These are phyloP conservation scores for Setaria viridis DNA, from an alignment of 202 grass and related monocot genomes.

Conservation along the genomic window DNA sequence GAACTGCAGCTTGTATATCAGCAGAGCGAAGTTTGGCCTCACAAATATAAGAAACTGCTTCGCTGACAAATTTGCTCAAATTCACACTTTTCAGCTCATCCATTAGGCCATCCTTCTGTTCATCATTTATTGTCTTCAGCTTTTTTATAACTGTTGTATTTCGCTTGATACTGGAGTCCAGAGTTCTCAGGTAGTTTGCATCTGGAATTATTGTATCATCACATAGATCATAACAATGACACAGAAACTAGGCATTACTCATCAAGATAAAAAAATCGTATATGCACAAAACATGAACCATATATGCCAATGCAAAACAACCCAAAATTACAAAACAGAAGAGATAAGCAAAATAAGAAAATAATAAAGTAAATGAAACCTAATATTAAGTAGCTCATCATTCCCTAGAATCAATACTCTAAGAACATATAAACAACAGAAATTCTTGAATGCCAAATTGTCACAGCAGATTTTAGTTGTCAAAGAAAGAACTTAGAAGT, in stretches of 20 bases:
- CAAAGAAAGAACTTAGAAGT: conserved; percentile 15
- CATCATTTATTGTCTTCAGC: conserved; percentile 92
- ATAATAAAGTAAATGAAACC: conserved; percentile 12
- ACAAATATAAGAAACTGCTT: conserved; percentile 96
- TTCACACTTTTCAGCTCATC: conserved; percentile 97
- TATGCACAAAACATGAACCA: conserved; percentile 36
- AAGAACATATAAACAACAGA: conserved; percentile 13
- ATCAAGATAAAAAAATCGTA: conserved; percentile 25
- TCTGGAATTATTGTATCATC: conserved; percentile 65
- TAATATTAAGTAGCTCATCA: conserved; percentile 19
- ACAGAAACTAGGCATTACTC: not conserved
- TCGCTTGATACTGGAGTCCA: conserved; percentile 92
- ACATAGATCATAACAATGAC: conserved; percentile 17
- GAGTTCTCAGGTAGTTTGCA: conserved; percentile 83
- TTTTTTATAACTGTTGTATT: conserved; percentile 98
- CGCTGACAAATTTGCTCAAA: conserved; percentile 99
- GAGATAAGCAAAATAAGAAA: conserved; percentile 12
- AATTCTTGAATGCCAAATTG: conserved; percentile 12
- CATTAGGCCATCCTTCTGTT: conserved; percentile 83
- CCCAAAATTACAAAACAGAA: conserved; percentile 1
- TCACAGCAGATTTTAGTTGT: not conserved
- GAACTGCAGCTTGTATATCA: conserved; percentile 98
- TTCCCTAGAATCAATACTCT: not conserved
- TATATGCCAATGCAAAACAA: conserved; percentile 30
- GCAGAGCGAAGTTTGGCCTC: conserved; percentile 95